A percentile compares a stretch with the other conserved stretches of the same genome.
Conservation (phyloP, 208 protist genomes). For the Wallacemonas sp. region DNA sequence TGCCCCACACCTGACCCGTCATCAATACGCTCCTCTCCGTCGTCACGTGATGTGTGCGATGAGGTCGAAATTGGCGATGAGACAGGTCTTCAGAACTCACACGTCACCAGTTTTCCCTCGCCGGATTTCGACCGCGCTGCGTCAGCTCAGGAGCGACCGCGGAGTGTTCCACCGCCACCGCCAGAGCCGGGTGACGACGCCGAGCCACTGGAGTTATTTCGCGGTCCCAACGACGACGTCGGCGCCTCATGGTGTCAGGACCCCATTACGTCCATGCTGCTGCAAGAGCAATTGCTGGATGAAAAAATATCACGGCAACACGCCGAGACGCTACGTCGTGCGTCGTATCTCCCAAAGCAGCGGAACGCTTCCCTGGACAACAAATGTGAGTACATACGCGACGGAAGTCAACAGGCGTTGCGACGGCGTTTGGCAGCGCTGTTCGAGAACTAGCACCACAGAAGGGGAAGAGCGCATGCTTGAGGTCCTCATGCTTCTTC, state of each 20-base stretch:
- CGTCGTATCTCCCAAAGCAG: not conserved
- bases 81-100: not conserved
- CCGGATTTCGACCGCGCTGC: not conserved
- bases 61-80: not conserved
- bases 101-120: not conserved
- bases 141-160: not conserved
- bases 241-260: too few species aligned
- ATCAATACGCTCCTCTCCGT: not conserved
- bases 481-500: too few species aligned
- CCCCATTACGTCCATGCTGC: not conserved
- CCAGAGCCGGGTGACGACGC: too few species aligned
- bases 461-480: too few species aligned
- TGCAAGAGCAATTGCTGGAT: slow-evolving; percentile 3
- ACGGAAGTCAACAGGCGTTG: not conserved
- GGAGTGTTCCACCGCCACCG: not conserved
- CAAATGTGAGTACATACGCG: not conserved
- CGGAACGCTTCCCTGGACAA: not conserved
- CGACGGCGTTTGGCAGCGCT: not conserved
- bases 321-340: not conserved
- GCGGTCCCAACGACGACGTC: too few species aligned
- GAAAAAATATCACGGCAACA: slow-evolving; percentile 1
- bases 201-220: too few species aligned
- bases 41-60: not conserved
- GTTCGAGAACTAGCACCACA: slow-evolving; percentile 12
- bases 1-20: too few species aligned